Percentiles rank a stretch among this genome's conserved stretches.
Evolutionary conservation across 257 asterid genomes (phyloP).

Genomic region (Solanum paucissectum): DNA sequence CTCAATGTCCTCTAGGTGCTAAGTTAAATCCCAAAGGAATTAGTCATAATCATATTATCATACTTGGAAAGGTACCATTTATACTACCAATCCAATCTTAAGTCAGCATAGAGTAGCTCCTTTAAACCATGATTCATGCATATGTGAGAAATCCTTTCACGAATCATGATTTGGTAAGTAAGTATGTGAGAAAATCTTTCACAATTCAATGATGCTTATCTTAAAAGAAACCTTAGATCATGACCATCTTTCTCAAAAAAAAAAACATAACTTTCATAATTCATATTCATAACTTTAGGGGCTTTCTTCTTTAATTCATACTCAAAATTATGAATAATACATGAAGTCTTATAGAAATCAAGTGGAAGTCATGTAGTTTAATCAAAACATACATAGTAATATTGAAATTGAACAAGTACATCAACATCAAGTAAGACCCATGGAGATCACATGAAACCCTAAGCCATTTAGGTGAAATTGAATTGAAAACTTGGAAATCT

Average conservation of each 20-base stretch:
- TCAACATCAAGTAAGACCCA: not conserved
- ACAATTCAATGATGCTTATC: too few relatives aligned
- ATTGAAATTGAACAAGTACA: not conserved
- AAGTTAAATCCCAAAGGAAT: not conserved
- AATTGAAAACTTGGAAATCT: not conserved
- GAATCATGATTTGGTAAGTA: not conserved
- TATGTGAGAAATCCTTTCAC: not conserved
- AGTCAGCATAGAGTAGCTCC: not conserved
- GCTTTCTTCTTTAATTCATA: not conserved
- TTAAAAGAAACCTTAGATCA: not conserved
- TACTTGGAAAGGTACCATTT: not conserved
- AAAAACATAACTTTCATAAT: not conserved
- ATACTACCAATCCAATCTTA: not conserved
- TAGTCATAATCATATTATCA: not conserved
- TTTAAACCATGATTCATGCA: not conserved
- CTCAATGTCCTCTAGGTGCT: not conserved
- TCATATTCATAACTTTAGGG: not conserved
- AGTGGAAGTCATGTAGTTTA: not conserved
- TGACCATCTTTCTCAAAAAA: not conserved
- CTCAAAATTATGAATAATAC: not conserved
- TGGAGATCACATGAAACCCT: not conserved
- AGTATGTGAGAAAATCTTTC: not conserved
- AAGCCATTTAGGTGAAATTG: not conserved
- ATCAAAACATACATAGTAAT: not conserved
- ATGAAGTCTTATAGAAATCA: not conserved